A percentile compares a stretch with the other conserved stretches of the same genome.
These are phyloP conservation scores for Nothomitra cinnamomea DNA, from an alignment of 2,329 filamentous ascomycete genomes.

Conservation along the genomic window DNA sequence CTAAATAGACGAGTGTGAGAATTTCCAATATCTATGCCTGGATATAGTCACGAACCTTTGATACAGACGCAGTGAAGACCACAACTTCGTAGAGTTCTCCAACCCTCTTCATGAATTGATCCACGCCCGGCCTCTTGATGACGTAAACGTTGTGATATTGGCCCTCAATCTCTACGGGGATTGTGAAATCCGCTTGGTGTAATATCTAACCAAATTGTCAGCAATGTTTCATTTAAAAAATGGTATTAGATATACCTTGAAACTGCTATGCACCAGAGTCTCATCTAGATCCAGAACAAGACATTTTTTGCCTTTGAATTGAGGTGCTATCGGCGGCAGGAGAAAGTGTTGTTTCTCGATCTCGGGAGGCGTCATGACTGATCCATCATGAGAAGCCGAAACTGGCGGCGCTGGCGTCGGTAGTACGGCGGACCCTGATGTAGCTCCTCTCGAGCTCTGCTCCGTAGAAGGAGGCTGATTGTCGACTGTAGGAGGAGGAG, in stretches of 20 bases:
- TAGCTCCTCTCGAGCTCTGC: slow-evolving; percentile 6
- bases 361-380: slow-evolving; percentile 20
- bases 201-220: slow-evolving; percentile 49
- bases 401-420: slow-evolving; percentile 4
- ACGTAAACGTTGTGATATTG: slow-evolving; percentile 99
- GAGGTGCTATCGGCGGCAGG: slow-evolving; percentile 63
- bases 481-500: slow-evolving; percentile 31
- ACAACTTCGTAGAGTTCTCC: slow-evolving; percentile 97
- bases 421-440: slow-evolving; percentile 3
- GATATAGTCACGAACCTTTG: slow-evolving; percentile 46
- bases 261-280: slow-evolving; percentile 94
- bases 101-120: slow-evolving; percentile 97
- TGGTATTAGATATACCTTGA: slow-evolving; percentile 51
- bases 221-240: slow-evolving; percentile 9
- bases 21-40: neutral
- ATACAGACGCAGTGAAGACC: slow-evolving; percentile 95
- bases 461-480: neutral
- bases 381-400: slow-evolving; percentile 12
- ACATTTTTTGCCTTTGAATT: slow-evolving; percentile 78
- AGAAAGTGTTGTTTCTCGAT: slow-evolving; percentile 48
- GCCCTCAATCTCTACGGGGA: slow-evolving; percentile 95
- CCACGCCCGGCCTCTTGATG: slow-evolving; percentile 96
- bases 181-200: slow-evolving; percentile 96
- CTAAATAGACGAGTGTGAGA: slow-evolving; percentile 25
- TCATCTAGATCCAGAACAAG: slow-evolving; percentile 91